Base-by-base conservation (phyloP, 495 filamentous ascomycete species). In the Annulohypoxylon nitens region DNA sequence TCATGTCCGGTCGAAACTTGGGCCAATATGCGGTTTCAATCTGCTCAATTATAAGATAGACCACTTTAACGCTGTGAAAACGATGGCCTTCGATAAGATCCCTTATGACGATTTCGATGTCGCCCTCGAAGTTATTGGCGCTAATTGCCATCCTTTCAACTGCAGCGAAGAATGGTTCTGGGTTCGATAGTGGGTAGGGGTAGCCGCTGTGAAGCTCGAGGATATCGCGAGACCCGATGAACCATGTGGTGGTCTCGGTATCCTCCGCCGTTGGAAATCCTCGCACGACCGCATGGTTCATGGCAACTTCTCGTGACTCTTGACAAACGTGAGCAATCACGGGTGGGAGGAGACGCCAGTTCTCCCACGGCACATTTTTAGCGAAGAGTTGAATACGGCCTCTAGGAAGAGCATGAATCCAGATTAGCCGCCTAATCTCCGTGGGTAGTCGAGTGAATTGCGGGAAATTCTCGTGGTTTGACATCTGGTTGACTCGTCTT, bases 11-110 rank as follows among this genome's bases (percentile, higher is more conserved):
- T 30, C 76, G 61, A 36, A 78, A 73, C 18, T 48, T 67, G 11
- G 76, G 75, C 76, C 76, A 78, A 33, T 75, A 78, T 16, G 74
- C 74, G 0, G 75, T 78, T 50, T 72, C 75, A 20, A 78, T 77
- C 48, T 78, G 74, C 33, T 77, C 76, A 57, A 70, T 64, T 30
- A 78, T 75, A 1, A 78, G 69, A 45, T 78, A 77, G 43, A 78
- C 67, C 20, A 74, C 25, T 55, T 73, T 76, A 59, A 75, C 75
- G 26, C 33, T 69, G 16, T 71, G 66, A 36, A 78, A 77, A n/a
- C 69, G 76, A 1, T 55, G 73, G 6, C 72, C 69, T 25, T 70
- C 64, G 47, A 77, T 59, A 54, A 77, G 55, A 33, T 77, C 76
- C 26, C 62, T 62, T 39, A 78, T 50, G 23, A 77, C 60, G 2